These are phyloP conservation scores for Stylosanthes scabra DNA, from an alignment of 331 rosid genomes.

Conservation along the genomic window DNA sequence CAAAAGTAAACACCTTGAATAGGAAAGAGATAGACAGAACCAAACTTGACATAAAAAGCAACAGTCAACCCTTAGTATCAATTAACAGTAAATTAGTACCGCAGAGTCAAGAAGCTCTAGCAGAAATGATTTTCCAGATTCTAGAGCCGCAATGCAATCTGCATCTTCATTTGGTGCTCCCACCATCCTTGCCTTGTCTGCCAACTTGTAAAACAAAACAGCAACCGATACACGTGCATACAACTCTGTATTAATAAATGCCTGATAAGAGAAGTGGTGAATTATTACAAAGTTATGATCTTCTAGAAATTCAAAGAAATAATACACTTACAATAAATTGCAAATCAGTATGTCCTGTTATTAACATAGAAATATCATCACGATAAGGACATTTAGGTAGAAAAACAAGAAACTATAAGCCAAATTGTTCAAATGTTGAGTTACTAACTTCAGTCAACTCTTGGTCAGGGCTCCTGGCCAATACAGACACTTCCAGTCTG, in stretches of 20 bases:
- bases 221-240: constrained; percentile 98
- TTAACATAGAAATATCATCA: constrained; percentile 27
- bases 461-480: constrained; percentile 77
- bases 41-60: not conserved
- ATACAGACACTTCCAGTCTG: constrained; percentile 72
- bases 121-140: constrained; percentile 82
- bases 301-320: constrained; percentile 20
- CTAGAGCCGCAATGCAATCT: constrained; percentile 56
- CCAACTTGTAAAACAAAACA: constrained; percentile 76
- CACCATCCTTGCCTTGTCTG: constrained; percentile 54
- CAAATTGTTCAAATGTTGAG: constrained; percentile 29
- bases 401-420: constrained; percentile 6
- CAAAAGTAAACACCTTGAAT: constrained; percentile 4
- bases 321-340: constrained; percentile 29
- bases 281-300: constrained; percentile 32
- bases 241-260: constrained; percentile 92
- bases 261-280: constrained; percentile 56
- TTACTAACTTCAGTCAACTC: constrained; percentile 84
- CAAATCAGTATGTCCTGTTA: constrained; percentile 32
- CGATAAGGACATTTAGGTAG: not conserved
- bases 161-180: constrained; percentile 55
- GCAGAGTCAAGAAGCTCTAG: constrained; percentile 87
- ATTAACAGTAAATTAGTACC: constrained; percentile 55
- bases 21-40: constrained; percentile 14
- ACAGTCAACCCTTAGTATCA: constrained; percentile 10